Base-by-base conservation (phyloP, 139 green algal genomes). In the Picochlorum sp. region DNA sequence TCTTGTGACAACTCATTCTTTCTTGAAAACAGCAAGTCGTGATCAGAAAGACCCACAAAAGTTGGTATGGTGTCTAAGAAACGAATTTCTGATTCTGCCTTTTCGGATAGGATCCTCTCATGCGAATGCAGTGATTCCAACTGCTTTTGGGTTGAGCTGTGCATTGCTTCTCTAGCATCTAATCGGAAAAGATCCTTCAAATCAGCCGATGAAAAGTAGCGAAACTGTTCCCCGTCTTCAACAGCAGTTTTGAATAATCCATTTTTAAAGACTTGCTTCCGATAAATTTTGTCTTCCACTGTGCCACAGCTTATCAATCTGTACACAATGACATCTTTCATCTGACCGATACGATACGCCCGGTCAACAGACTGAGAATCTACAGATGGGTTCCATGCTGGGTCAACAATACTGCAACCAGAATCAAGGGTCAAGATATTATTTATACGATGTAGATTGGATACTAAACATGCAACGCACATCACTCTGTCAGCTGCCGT, bases 281-380 rank as follows among this genome's bases (percentile, higher is more conserved):
- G 64, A 72, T 93, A 91, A 29, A 94, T 91, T 72, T 94, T 94
- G 70, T 96, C 88, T 76, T 94, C 88, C 37, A 94, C 79, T 12
- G 85, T 96, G 13, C 85, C 86, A 50, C 81, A 94, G 0, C 74
- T 89, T 45, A 94, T 90, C 1, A 96, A 78, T 37, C 88, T 74
- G 70, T 92, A 92, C 56, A 90, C 82, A 18, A 91, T 74, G 18
- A 93, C 83, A 45, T 76, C 70, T 16, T 50, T 29, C 2, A 28
- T 43, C 64, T 90, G 85, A 1, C 86, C 88, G 25, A 95, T 89
- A 55, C 88, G 77, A 69, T 90, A 95, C 0, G 86, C 86, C 0
- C 88, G 69, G 65, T 94, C 86, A 29, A 94, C 81, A 47, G 64
- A 72, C 75, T 94, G 85, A 61, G 82, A 79, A 59, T 81, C 65